Evolutionary conservation across 352 stramenopile species (phyloP).

Genomic region (Phytophthora fragariae): DNA sequence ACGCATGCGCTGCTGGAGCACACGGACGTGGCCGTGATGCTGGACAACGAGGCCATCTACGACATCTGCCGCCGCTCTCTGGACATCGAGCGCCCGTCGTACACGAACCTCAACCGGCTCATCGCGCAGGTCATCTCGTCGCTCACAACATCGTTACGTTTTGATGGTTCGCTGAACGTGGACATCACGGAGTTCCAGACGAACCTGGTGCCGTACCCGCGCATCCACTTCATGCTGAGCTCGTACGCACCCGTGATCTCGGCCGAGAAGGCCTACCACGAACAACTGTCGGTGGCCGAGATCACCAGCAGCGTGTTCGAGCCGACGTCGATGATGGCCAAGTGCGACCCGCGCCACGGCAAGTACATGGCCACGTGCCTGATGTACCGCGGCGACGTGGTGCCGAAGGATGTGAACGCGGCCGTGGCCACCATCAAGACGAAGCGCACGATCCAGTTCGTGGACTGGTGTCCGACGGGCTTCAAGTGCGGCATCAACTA

Average conservation of each 20-base stretch:
- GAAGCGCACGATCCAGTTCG: slow-evolving; percentile 98
- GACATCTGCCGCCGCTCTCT: slow-evolving; percentile 97
- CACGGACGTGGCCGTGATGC: slow-evolving; percentile 95
- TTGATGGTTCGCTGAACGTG: slow-evolving; percentile 97
- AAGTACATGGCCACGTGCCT: slow-evolving; percentile 99
- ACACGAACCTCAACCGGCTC: slow-evolving; percentile 97
- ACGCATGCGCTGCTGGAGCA: slow-evolving; percentile 96
- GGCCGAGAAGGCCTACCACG: slow-evolving; percentile 95
- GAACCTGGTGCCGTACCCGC: slow-evolving; percentile 97
- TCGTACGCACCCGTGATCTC: slow-evolving; percentile 97
- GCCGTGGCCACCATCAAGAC: slow-evolving; percentile 98
- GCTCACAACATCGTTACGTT: slow-evolving; percentile 96
- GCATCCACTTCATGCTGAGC: slow-evolving; percentile 98
- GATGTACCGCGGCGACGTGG: slow-evolving; percentile 97
- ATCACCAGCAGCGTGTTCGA: slow-evolving; percentile 98
- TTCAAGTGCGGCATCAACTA: slow-evolving; percentile 97
- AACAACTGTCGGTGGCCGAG: slow-evolving; percentile 95
- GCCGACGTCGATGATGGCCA: slow-evolving; percentile 97
- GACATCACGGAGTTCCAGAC: slow-evolving; percentile 98
- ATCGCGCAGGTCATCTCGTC: slow-evolving; percentile 97
- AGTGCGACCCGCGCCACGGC: slow-evolving; percentile 97
- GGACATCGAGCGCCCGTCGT: slow-evolving; percentile 94
- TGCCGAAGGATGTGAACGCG: slow-evolving; percentile 94
- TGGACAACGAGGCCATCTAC: slow-evolving; percentile 97
- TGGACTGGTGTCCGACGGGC: slow-evolving; percentile 97